Conservation (phyloP, 176 grass and related monocot species). For the Chrysopogon serrulatus region DNA sequence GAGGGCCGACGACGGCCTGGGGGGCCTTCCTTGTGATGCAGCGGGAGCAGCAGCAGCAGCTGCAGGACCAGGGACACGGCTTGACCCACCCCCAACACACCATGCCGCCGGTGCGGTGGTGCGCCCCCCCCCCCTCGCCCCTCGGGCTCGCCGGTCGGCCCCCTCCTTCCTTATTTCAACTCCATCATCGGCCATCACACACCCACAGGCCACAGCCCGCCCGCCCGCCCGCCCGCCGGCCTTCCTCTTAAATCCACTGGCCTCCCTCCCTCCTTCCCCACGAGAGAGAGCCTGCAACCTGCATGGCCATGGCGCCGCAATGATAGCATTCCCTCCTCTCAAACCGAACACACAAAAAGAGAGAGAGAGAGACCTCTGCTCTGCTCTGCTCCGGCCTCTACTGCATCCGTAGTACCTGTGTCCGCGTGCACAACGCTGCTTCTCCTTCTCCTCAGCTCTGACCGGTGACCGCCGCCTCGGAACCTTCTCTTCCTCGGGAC, state of each 20-base stretch:
- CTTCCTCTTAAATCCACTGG: conserved; percentile 17
- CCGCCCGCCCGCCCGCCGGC: neutral
- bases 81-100: conserved; percentile 45
- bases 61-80: conserved; percentile 47
- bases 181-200: neutral
- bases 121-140: too few species aligned
- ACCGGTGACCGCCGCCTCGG: neutral
- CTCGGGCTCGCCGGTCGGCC: neutral
- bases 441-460: neutral
- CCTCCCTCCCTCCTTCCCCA: neutral
- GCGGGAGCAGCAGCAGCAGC: neutral
- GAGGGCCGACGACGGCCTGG: too few species aligned
- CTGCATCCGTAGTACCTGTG: neutral
- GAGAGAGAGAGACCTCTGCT: neutral
- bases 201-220: neutral
- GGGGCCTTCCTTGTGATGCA: conserved; percentile 1
- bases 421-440: neutral
- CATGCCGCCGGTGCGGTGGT: neutral
- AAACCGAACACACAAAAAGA: neutral
- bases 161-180: conserved; percentile 1
- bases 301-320: conserved; percentile 15
- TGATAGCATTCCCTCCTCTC: conserved; percentile 29
- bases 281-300: neutral
- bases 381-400: neutral
- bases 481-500: neutral